Evolutionary conservation across 1,284 basidiomycete genomes (phyloP), one percentile per base, ranked within the genome.

Genomic region (Somion occarium): DNA sequence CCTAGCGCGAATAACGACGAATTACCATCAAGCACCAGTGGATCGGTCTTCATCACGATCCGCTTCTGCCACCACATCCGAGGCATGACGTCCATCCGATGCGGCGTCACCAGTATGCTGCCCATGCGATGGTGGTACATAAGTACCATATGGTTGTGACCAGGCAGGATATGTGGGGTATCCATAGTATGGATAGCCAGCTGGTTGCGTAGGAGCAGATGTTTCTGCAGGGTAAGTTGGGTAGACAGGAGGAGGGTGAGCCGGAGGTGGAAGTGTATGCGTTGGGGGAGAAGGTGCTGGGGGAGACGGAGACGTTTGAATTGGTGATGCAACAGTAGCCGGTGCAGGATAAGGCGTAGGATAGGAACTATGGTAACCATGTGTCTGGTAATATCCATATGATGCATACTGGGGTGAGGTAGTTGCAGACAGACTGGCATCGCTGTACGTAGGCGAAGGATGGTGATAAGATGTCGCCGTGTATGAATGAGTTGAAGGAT

Each of bases 351-450:
- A 66, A 2, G 64, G 56, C 3, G 58, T 50, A 34, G 62, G 53
- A 26, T 15, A 23, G 41, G 56, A 9, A 44, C 38, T 19, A 23
- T 47, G 51, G 24, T 55, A 60, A 18, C 53, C 53, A 5, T 54
- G 55, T 3, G 54, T 50, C 37, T 53, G 59, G 48, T 67, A 67
- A 53, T 65, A 65, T 44, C 55, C 49, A 51, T 64, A 64, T 2
- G 61, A 51, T 15, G 59, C 44, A 41, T 57, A 53, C 11, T 46
- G 49, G 2, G 43, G 37, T 25, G 48, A 50, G 5, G 56, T 55
- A 5, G 57, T 57, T n/a, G 49, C 38, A 37, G 52, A 53, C 11
- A 56, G 45, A 25, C 57, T 59, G 1, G 56, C 42, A 30, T 60
- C 60, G 2, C 60, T 37, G 38, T 64, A 65, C 2, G 48, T 56